phyloP scores from a whole-genome alignment of 768 basidiomycete genomes.

The Lactarius sp. region DNA sequence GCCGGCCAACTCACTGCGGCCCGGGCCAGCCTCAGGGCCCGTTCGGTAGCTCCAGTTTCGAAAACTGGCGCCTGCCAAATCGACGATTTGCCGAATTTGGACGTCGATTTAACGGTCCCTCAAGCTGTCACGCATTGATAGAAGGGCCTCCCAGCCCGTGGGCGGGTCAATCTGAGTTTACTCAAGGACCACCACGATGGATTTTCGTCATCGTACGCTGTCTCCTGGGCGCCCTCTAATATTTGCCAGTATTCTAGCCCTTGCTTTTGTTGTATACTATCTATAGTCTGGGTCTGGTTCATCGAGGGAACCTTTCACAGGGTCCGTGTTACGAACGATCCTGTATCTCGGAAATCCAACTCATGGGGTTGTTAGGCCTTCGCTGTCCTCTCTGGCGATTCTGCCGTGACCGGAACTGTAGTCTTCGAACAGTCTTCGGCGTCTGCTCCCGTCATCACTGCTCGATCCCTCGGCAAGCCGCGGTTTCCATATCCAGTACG shows the following conservation, averaged over 20 bases:
- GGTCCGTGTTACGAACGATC: neutral
- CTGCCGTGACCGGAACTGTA: conserved; percentile 57
- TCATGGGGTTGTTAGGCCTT: conserved; percentile 40
- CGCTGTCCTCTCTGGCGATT: conserved; percentile 58
- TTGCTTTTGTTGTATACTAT: neutral
- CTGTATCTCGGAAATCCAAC: neutral
- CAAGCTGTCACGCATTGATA: no score
- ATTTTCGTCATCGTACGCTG: neutral
- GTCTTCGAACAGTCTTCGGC: conserved; percentile 53
- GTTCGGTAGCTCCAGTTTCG: no score
- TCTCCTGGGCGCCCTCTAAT: neutral
- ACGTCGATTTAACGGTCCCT: no score
- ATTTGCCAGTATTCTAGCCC: neutral
- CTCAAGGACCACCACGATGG: neutral
- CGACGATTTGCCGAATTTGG: no score
- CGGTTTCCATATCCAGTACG: conserved; percentile 10
- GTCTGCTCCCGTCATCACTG: conserved; percentile 47
- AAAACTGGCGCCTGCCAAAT: no score
- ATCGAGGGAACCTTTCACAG: neutral
- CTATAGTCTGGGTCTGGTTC: neutral
- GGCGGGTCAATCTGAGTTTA: no score
- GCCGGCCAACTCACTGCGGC: no score
- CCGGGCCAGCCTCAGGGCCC: no score
- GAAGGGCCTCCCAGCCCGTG: no score
- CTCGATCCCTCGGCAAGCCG: conserved; percentile 36